These are phyloP conservation scores for Plasmodium cynomolgi DNA, from an alignment of 169 alveolate species.

Conservation along the genomic window DNA sequence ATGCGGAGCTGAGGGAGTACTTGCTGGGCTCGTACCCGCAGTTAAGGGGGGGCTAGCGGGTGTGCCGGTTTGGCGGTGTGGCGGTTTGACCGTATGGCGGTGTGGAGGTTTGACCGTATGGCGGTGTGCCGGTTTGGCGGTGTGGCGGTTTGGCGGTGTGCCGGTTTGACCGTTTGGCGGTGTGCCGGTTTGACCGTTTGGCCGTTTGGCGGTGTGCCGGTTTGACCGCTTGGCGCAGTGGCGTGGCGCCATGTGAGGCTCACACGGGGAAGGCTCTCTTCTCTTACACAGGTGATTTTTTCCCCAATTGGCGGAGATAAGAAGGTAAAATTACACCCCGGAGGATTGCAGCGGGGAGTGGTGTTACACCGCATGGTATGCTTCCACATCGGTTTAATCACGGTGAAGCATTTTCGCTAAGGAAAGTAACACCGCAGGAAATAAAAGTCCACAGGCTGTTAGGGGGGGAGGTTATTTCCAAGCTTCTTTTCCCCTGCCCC, in stretches of 20 bases:
- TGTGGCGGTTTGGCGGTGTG: neutral
- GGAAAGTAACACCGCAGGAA: neutral
- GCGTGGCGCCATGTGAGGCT: neutral
- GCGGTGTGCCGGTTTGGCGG: too few relatives aligned
- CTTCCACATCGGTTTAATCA: neutral
- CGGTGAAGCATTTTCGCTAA: neutral
- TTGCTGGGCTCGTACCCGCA: conserved; percentile 14
- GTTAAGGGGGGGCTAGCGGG: neutral
- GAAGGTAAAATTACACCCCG: neutral
- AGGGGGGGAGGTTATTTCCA: neutral
- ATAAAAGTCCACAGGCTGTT: neutral
- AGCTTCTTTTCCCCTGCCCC: neutral
- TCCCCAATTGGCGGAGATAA: neutral
- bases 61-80: neutral
- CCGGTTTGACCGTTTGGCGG: too few relatives aligned
- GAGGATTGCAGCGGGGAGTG: neutral
- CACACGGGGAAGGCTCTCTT: neutral
- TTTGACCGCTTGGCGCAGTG: neutral
- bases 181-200: too few relatives aligned
- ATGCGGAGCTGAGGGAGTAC: conserved; percentile 12
- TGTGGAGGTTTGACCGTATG: neutral
- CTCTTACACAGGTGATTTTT: neutral
- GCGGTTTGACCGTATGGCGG: too few relatives aligned
- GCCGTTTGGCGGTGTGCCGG: neutral
- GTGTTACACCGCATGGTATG: neutral